A percentile compares a stretch with the other conserved stretches of the same genome.
phyloP scores from a whole-genome alignment of 2,329 filamentous ascomycete species.

The Epichloe coenophiala region DNA sequence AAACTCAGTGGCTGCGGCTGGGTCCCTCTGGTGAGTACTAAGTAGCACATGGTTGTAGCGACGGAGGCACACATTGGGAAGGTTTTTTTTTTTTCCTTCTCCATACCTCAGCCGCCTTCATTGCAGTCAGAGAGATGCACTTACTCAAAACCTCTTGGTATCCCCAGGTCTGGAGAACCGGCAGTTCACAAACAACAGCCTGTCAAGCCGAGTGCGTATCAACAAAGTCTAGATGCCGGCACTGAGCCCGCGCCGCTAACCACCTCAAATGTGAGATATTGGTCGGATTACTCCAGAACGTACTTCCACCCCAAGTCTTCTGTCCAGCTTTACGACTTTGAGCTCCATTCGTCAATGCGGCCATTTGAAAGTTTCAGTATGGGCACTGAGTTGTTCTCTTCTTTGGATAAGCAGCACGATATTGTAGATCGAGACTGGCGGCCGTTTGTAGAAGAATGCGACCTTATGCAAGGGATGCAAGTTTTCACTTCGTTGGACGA shows the following conservation, averaged over 20 bases:
- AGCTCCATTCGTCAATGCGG: constrained; percentile 64
- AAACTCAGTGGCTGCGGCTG: constrained; percentile 15
- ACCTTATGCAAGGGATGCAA: constrained; percentile 82
- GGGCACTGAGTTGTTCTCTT: constrained; percentile 62
- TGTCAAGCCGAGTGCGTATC: constrained; percentile 63
- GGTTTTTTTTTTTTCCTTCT: too few relatives aligned
- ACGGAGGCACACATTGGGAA: neutral
- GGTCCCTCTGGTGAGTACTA: constrained; percentile 20
- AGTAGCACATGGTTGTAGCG: constrained; percentile 1
- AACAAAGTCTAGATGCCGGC: constrained; percentile 64
- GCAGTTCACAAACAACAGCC: constrained; percentile 54
- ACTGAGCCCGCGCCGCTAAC: constrained; percentile 51
- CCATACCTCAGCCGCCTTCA: too few relatives aligned
- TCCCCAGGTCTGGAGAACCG: constrained; percentile 47
- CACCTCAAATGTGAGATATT: constrained; percentile 69
- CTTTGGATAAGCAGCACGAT: constrained; percentile 68
- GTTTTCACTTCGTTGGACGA: constrained; percentile 59
- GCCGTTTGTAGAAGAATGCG: constrained; percentile 82
- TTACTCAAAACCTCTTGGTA: neutral
- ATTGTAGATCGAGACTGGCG: constrained; percentile 82
- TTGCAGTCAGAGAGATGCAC: neutral
- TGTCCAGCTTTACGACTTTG: constrained; percentile 76
- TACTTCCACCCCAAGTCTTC: constrained; percentile 85
- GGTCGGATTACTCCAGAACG: constrained; percentile 91
- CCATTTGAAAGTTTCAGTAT: constrained; percentile 86